These are phyloP conservation scores for Dactylellina sp. DNA, from an alignment of 2,329 filamentous ascomycete genomes.

Conservation along the genomic window DNA sequence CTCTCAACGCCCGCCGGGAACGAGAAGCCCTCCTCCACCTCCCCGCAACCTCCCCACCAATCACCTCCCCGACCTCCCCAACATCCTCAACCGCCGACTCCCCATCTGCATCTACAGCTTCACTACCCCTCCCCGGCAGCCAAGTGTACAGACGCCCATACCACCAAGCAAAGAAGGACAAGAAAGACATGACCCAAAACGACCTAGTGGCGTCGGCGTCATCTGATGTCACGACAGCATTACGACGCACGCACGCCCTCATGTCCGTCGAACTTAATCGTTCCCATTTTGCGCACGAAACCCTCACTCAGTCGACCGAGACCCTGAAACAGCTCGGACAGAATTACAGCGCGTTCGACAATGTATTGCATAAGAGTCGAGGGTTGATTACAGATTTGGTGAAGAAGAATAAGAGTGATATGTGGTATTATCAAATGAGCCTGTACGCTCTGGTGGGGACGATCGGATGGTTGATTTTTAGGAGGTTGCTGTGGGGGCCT, in stretches of 20 bases:
- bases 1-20: constrained; percentile 38
- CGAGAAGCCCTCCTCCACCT: constrained; percentile 54
- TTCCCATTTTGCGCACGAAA: constrained; percentile 90
- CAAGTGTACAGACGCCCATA: constrained; percentile 63
- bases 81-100: not conserved
- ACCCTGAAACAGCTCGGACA: constrained; percentile 84
- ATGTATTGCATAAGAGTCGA: constrained; percentile 78
- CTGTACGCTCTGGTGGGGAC: constrained; percentile 84
- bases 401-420: constrained; percentile 92
- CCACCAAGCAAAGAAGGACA: constrained; percentile 59
- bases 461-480: constrained; percentile 85
- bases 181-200: constrained; percentile 71
- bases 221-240: constrained; percentile 82
- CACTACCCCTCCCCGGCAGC: constrained; percentile 7
- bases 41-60: not conserved
- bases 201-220: constrained; percentile 80
- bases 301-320: constrained; percentile 83
- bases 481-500: constrained; percentile 87
- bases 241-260: constrained; percentile 86
- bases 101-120: constrained; percentile 17
- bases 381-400: constrained; percentile 82
- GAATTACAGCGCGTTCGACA: constrained; percentile 82
- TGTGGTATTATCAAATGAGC: constrained; percentile 94
- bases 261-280: constrained; percentile 86
- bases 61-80: not conserved